Conservation (phyloP, 2,329 filamentous ascomycete genomes). For the Geosmithia putterillii region DNA sequence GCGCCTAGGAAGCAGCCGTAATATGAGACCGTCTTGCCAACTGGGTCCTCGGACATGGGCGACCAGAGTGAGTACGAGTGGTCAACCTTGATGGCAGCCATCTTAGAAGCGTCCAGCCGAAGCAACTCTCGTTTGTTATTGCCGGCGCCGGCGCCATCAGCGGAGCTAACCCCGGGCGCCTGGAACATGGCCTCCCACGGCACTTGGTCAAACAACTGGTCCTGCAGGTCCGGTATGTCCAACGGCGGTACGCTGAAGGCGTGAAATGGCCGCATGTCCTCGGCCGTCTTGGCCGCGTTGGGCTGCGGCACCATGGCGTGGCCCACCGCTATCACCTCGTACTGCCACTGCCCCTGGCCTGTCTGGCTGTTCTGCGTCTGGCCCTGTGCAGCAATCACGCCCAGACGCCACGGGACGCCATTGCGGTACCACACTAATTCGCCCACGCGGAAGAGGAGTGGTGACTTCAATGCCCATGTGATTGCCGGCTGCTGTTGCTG, state of each 20-base stretch:
- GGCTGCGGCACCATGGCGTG: constrained; percentile 23
- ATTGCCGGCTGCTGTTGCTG: constrained; percentile 5
- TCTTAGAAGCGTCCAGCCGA: constrained; percentile 36
- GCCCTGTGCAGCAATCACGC: constrained; percentile 26
- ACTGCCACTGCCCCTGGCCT: constrained; percentile 4
- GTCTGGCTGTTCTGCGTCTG: constrained; percentile 8
- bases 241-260: constrained; percentile 37
- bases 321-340: constrained; percentile 27
- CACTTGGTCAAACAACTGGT: constrained; percentile 26
- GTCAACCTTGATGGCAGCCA: constrained; percentile 35
- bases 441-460: constrained; percentile 30
- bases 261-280: constrained; percentile 35
- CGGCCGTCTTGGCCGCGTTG: constrained; percentile 23
- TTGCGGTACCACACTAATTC: constrained; percentile 40
- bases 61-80: constrained; percentile 37
- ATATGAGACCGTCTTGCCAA: constrained; percentile 21
- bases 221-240: constrained; percentile 22
- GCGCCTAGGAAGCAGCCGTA: constrained; percentile 38
- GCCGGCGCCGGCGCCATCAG: constrained; percentile 14
- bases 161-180: no score
- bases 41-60: constrained; percentile 15
- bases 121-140: constrained; percentile 23
- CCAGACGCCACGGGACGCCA: constrained; percentile 33
- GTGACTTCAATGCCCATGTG: constrained; percentile 19
- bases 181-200: constrained; percentile 27